Base-by-base conservation (phyloP, 1,284 basidiomycete genomes). In the Lignosus rhinocerotis region DNA sequence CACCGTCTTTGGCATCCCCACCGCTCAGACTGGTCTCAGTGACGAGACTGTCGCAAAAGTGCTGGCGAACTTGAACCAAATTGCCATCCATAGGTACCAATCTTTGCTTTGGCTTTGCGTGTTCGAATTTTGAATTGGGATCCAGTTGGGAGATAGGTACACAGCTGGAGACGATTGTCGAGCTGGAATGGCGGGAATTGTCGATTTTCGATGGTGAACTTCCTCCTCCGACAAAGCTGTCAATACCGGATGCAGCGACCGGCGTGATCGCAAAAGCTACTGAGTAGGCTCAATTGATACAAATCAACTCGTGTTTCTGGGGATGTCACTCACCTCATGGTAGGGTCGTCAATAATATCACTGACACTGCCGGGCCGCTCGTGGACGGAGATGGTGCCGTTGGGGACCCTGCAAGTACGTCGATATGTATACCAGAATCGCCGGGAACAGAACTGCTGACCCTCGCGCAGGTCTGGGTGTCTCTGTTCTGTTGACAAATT, bases 61-160 rank as follows among this genome's bases (percentile, higher is more conserved):
- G 34, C 59, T 61, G 60, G 53, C 59, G 12, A 68, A 72, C 33
- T 54, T 70, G 58, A 48, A 66, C 30, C 51, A 64, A 25, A 71
- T 71, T 30, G 67, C 73, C 8, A 70, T 60, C 16, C 68, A 70
- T 36, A 74, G 72, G 72, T 74, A 12, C 39, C 66, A 51, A 31
- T 17, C 10, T 25, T 17, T 14, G n/a, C 33, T 12, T 14, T 6
- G 19, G 2, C 25, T 11, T 19, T 32, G 3, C 1, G 14, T 2
- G 6, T 6, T 30, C 11, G 16, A 5, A 36, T 31, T 45, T 50
- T 6, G 53, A n/a, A 9, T 8, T 32, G 34, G 16, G 30, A 41
- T 65, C n/a, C 19, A 88, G 85, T 63, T 91, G 90, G 90, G 89
- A 92, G 67, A 74, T 87, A 52, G 90, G 89, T 6, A 85, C 86